Conservation (phyloP, 306 rosid species). For the Abrus pulchellus region DNA sequence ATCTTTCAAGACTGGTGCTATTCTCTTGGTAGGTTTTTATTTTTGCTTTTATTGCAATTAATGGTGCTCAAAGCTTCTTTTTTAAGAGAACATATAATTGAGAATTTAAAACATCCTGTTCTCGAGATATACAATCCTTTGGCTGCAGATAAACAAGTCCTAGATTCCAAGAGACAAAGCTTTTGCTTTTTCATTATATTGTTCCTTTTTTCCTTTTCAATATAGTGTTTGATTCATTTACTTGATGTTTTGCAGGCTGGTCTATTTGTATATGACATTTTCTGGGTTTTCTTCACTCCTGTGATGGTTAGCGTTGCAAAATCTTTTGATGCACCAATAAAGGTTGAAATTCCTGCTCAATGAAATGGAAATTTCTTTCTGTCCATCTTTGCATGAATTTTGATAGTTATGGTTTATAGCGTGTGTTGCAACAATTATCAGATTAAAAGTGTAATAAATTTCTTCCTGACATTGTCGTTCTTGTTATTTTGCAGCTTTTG, state of each 20-base stretch:
- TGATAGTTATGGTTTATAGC: neutral
- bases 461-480: slow-evolving; percentile 38
- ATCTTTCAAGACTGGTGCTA: slow-evolving; percentile 98
- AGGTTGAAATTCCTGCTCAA: slow-evolving; percentile 65
- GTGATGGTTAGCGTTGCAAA: slow-evolving; percentile 99
- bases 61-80: slow-evolving; percentile 18
- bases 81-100: neutral
- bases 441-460: slow-evolving; percentile 11
- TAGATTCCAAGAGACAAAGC: too few relatives aligned
- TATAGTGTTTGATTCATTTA: slow-evolving; percentile 39
- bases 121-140: slow-evolving; percentile 4
- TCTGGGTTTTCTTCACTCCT: slow-evolving; percentile 99
- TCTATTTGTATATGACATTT: slow-evolving; percentile 93
- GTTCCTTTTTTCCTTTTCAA: slow-evolving; percentile 3
- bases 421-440: slow-evolving; percentile 4
- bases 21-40: slow-evolving; percentile 83
- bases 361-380: slow-evolving; percentile 36
- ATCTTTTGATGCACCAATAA: slow-evolving; percentile 99
- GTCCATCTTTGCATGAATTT: slow-evolving; percentile 20
- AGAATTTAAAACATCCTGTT: slow-evolving; percentile 1
- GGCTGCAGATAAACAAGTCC: slow-evolving; percentile 30
- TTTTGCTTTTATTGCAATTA: neutral
- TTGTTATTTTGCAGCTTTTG: slow-evolving; percentile 72
- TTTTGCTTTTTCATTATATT: neutral
- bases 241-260: slow-evolving; percentile 74